Evolutionary conservation across 805 yeast species (phyloP).

Genomic region (Vanderwaltozyma verrucispora): DNA sequence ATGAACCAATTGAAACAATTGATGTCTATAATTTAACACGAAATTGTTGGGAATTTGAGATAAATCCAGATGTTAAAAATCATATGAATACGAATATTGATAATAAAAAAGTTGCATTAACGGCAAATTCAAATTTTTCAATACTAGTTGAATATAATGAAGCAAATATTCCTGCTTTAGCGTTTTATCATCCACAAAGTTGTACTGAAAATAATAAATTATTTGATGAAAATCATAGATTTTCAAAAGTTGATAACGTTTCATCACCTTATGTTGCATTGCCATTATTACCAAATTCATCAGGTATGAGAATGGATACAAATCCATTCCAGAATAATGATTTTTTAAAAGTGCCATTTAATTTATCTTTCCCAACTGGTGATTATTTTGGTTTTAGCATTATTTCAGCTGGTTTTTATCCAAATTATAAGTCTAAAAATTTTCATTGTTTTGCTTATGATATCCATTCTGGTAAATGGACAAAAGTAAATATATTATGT

Average conservation of each 20-base stretch:
- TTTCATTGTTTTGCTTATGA: constrained; percentile 26
- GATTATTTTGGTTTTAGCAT: constrained; percentile 59
- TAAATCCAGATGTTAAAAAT: constrained; percentile 4
- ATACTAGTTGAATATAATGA: constrained; percentile 13
- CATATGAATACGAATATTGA: constrained; percentile 15
- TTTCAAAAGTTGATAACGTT: background rate
- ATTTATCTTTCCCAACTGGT: constrained; percentile 46
- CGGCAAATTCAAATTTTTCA: constrained; percentile 14
- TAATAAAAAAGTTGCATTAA: constrained; percentile 5
- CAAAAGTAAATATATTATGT: constrained; percentile 43
- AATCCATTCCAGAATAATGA: constrained; percentile 9
- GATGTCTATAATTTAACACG: constrained; percentile 25
- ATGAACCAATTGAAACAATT: constrained; percentile 20
- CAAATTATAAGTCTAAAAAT: constrained; percentile 27
- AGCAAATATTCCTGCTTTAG: constrained; percentile 3
- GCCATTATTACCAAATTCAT: constrained; percentile 25
- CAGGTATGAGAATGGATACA: constrained; percentile 25
- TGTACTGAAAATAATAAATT: constrained; percentile 5
- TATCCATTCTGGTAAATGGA: constrained; percentile 41
- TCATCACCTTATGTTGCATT: constrained; percentile 26
- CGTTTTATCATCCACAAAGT: background rate
- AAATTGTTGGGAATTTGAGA: constrained; percentile 24
- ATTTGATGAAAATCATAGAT: constrained; percentile 5
- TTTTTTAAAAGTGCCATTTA: constrained; percentile 21
- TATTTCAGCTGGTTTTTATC: constrained; percentile 49